Percentiles rank a stretch among this genome's conserved stretches.
Conservation (phyloP, 2,329 filamentous ascomycete species). For the Dothideomycetes sp. region DNA sequence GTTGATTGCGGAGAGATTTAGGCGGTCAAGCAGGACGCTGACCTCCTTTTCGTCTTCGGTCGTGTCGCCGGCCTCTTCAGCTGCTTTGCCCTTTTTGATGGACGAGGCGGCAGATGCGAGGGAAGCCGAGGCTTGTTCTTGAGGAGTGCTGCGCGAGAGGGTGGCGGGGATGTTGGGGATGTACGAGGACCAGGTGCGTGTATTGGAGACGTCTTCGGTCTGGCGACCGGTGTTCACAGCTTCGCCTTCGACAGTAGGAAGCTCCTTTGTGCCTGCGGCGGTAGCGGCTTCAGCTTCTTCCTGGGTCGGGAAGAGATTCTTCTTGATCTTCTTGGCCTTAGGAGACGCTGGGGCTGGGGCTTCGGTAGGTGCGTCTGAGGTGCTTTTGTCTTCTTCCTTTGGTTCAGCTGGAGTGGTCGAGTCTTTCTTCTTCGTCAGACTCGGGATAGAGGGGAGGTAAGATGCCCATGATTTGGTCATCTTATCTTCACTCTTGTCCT, state of each 20-base stretch:
- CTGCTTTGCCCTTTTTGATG: slow-evolving; percentile 19
- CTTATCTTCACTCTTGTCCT: neutral
- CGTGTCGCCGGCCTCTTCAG: slow-evolving; percentile 17
- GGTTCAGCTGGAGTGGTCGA: neutral
- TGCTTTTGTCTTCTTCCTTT: slow-evolving; percentile 21
- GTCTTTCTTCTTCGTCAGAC: neutral
- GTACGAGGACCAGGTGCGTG: slow-evolving; percentile 8
- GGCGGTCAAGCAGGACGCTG: slow-evolving; percentile 64
- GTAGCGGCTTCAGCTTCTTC: neutral
- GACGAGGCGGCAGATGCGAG: slow-evolving; percentile 23
- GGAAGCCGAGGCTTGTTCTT: slow-evolving; percentile 21
- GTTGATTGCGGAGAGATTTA: slow-evolving; percentile 75
- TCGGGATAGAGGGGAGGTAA: neutral
- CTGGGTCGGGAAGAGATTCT: neutral
- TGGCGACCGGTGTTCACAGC: neutral
- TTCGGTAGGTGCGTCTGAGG: neutral
- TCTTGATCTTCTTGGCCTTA: neutral
- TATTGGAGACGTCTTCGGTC: neutral
- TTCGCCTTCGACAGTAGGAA: neutral
- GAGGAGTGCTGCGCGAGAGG: neutral
- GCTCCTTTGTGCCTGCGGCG: neutral
- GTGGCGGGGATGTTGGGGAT: slow-evolving; percentile 6
- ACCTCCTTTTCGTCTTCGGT: slow-evolving; percentile 58
- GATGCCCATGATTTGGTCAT: neutral
- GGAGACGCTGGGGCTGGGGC: neutral